A percentile compares a stretch with the other conserved stretches of the same genome.
Conservation (phyloP, 306 rosid species). For the Malus sieversii region DNA sequence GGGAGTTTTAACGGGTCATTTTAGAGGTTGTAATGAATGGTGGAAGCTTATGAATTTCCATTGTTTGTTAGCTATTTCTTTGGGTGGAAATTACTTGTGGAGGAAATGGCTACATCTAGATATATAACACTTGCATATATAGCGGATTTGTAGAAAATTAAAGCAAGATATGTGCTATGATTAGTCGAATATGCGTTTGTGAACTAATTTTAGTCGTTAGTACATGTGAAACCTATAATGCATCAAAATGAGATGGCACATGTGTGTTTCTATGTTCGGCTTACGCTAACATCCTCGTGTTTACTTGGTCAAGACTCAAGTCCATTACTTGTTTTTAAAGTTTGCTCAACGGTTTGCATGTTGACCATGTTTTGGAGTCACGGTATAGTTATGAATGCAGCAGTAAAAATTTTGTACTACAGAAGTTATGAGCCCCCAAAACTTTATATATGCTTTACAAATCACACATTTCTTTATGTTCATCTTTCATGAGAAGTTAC, state of each 20-base stretch:
- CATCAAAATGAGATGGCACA: neutral
- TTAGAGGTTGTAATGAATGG: conserved; percentile 4
- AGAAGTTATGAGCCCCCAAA: neutral
- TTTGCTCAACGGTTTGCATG: too few species aligned
- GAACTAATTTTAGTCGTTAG: too few species aligned
- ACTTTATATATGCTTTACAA: neutral
- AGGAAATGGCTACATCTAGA: neutral
- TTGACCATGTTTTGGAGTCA: neutral
- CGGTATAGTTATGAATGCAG: neutral
- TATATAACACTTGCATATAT: too few species aligned
- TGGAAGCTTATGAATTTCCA: neutral
- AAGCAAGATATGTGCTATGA: too few species aligned
- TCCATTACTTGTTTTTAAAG: too few species aligned
- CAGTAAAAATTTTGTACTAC: neutral
- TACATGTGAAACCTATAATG: too few species aligned
- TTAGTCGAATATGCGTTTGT: too few species aligned
- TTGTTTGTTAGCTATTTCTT: neutral
- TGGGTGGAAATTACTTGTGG: neutral
- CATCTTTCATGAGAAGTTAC: neutral
- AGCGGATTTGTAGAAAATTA: neutral
- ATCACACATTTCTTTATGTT: neutral
- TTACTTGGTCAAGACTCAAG: too few species aligned
- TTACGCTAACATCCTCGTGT: too few species aligned
- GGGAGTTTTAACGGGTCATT: conserved; percentile 3
- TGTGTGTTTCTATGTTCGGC: neutral